Conservation (phyloP, 2,329 filamentous ascomycete species). For the Cryphonectria nitschkei region DNA sequence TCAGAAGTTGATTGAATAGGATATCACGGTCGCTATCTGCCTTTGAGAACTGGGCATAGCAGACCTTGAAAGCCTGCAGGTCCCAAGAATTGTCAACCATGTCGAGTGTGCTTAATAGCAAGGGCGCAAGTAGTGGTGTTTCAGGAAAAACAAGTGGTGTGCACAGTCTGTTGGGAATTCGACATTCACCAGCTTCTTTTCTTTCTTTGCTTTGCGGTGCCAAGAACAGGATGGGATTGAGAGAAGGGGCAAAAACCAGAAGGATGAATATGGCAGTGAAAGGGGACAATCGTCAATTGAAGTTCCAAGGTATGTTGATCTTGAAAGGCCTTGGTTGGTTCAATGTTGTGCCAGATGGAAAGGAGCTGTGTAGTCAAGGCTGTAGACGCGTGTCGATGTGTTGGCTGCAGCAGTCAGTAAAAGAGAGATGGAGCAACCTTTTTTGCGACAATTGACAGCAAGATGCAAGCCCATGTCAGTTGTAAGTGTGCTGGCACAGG, state of each 20-base stretch:
- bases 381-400: background rate
- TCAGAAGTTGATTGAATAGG: conserved; percentile 24
- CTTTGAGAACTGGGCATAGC: conserved; percentile 22
- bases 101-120: background rate
- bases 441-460: background rate
- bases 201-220: background rate
- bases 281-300: background rate
- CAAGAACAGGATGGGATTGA: background rate
- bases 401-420: background rate
- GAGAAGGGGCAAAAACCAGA: background rate
- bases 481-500: background rate
- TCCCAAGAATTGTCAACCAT: conserved; percentile 20
- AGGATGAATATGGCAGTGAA: background rate
- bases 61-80: conserved; percentile 25
- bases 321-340: background rate
- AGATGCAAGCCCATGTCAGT: background rate
- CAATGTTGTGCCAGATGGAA: background rate
- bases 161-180: background rate
- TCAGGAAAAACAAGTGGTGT: background rate
- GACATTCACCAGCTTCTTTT: too few species aligned
- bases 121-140: background rate
- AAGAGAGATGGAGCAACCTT: background rate
- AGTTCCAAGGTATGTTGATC: background rate
- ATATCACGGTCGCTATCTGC: conserved; percentile 24
- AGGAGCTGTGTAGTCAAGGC: background rate